Conservation (phyloP, 352 stramenopile species). For the Pythium rhizo-oryzae region DNA sequence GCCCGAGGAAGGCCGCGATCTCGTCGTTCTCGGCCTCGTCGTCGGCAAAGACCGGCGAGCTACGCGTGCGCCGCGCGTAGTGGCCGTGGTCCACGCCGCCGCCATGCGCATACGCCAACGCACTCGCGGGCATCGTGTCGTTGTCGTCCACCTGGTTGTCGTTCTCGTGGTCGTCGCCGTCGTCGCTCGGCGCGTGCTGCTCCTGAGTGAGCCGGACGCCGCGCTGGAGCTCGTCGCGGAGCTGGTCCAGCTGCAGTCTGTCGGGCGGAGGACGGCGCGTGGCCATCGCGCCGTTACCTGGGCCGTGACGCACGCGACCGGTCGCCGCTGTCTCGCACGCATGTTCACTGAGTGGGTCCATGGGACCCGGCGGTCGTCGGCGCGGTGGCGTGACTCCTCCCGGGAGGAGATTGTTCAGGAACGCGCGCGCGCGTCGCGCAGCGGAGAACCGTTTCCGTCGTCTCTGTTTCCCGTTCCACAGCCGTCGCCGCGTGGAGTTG, state of each 20-base stretch:
- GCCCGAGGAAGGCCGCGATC: conserved; percentile 21
- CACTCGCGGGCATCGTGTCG: not conserved
- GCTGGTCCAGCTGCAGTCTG: not conserved
- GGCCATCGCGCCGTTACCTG: conserved; percentile 12
- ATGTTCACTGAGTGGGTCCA: conserved; percentile 21
- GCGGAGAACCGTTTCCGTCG: not conserved
- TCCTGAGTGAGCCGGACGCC: conserved; percentile 16
- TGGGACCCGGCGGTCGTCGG: conserved; percentile 12
- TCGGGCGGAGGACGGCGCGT: not conserved
- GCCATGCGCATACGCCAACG: too few species aligned
- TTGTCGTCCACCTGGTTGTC: not conserved
- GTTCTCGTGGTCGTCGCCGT: not conserved
- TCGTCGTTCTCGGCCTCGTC: conserved; percentile 20
- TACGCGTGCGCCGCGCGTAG: not conserved
- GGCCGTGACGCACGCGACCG: not conserved
- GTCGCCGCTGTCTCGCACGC: conserved; percentile 15
- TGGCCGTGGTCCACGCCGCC: not conserved
- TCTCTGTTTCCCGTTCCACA: not conserved
- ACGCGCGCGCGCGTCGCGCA: not conserved
- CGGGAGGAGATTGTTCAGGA: conserved; percentile 4
- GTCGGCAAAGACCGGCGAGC: not conserved
- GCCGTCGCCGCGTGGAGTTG: too few species aligned
- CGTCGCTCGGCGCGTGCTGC: not conserved
- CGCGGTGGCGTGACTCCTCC: too few species aligned
- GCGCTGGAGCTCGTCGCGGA: conserved; percentile 17